Evolutionary conservation across 345 rosid genomes (phyloP).

Genomic region (Eutrema japonicum): DNA sequence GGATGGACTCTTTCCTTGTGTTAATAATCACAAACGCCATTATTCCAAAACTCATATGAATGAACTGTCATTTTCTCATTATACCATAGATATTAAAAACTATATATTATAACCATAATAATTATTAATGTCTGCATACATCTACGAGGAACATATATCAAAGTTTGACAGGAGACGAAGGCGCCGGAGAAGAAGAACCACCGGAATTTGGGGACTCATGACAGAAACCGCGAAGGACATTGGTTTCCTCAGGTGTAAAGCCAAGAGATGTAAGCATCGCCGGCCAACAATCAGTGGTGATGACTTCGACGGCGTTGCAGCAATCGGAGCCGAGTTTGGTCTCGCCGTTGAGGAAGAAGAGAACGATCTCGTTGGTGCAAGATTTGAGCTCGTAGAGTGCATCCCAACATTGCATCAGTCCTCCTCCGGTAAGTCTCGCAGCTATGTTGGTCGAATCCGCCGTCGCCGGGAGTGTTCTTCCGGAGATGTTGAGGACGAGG

Average conservation of each 20-base stretch:
- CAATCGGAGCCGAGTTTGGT: constrained; percentile 58
- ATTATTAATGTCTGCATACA: neutral
- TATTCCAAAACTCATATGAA: too few species aligned
- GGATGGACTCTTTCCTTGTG: too few species aligned
- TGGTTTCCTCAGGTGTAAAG: constrained; percentile 64
- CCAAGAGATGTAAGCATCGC: constrained; percentile 74
- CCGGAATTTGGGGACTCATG: constrained; percentile 25
- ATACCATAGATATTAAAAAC: too few species aligned
- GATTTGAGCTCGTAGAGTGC: constrained; percentile 64
- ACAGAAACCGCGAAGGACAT: constrained; percentile 67
- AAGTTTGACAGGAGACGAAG: constrained; percentile 15
- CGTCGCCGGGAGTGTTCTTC: constrained; percentile 5
- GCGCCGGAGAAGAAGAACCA: constrained; percentile 40
- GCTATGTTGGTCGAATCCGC: constrained; percentile 24
- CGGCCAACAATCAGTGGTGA: constrained; percentile 77
- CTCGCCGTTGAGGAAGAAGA: constrained; percentile 64
- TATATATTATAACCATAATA: too few species aligned
- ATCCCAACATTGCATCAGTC: constrained; percentile 63
- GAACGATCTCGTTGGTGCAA: constrained; percentile 68
- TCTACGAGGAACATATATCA: neutral
- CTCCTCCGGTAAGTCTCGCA: constrained; percentile 46
- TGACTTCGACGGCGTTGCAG: constrained; percentile 57
- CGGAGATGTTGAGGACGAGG: constrained; percentile 25
- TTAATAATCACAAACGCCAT: too few species aligned
- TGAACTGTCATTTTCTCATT: too few species aligned